Conservation (phyloP, 1,139 yeast species). For the Suhomyces panamericanus region DNA sequence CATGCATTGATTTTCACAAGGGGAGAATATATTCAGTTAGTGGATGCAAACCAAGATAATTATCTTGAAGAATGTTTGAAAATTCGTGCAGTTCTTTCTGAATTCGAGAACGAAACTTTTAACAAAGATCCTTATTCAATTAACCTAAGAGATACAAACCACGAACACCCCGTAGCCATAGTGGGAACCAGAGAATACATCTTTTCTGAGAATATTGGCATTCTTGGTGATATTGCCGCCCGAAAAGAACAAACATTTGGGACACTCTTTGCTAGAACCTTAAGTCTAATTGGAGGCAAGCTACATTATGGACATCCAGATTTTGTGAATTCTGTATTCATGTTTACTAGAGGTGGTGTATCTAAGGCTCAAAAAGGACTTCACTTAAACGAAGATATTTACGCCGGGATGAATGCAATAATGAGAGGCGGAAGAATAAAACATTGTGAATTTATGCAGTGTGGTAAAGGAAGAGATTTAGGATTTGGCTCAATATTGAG, state of each 20-base stretch:
- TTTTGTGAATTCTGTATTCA: constrained; percentile 76
- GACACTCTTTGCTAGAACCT: constrained; percentile 80
- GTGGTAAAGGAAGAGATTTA: constrained; percentile 89
- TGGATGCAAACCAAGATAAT: constrained; percentile 60
- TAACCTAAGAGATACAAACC: constrained; percentile 21
- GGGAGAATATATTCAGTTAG: constrained; percentile 55
- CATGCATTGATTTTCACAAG: constrained; percentile 50
- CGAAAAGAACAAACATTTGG: constrained; percentile 95
- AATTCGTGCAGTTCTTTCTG: constrained; percentile 50
- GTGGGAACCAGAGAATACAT: constrained; percentile 88
- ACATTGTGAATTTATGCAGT: constrained; percentile 85
- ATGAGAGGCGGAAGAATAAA: constrained; percentile 83
- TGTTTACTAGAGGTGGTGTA: constrained; percentile 89
- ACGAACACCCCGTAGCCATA: constrained; percentile 65
- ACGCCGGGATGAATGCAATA: constrained; percentile 85
- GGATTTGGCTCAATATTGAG: constrained; percentile 84
- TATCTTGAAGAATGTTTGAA: constrained; percentile 57
- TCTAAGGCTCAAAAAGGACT: constrained; percentile 87
- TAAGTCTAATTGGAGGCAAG: constrained; percentile 85
- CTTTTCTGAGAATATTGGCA: constrained; percentile 83
- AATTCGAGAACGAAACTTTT: constrained; percentile 46
- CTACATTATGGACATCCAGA: constrained; percentile 94
- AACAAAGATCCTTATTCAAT: constrained; percentile 37
- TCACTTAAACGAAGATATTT: constrained; percentile 86
- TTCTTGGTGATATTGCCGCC: constrained; percentile 88